phyloP scores from a whole-genome alignment of 2,329 filamentous ascomycete species.

The Sarocladiaceae sp. region DNA sequence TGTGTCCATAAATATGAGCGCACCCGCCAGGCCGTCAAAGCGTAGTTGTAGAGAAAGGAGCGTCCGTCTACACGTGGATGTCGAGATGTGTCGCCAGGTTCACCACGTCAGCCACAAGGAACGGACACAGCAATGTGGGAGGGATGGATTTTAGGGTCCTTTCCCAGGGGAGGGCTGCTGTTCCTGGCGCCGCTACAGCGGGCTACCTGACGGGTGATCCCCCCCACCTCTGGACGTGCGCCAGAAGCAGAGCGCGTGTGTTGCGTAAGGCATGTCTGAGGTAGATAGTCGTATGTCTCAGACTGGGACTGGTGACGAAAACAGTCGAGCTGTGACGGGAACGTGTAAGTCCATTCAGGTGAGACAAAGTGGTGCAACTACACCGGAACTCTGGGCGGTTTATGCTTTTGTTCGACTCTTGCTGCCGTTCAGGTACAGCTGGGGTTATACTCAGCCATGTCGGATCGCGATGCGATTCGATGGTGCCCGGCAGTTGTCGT shows the following conservation, averaged over 20 bases:
- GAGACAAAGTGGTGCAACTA: background rate
- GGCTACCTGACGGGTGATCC: background rate
- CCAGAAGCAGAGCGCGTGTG: background rate
- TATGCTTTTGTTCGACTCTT: background rate
- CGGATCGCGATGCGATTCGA: too few relatives aligned
- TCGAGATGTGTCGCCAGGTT: slow-evolving; percentile 7
- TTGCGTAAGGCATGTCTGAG: background rate
- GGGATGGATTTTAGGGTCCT: slow-evolving; percentile 15
- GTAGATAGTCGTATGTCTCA: background rate
- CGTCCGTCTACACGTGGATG: background rate
- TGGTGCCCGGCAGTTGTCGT: too few relatives aligned
- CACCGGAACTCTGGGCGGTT: background rate
- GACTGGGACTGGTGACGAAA: background rate
- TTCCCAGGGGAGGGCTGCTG: background rate
- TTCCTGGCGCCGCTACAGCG: background rate
- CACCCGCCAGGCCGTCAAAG: background rate
- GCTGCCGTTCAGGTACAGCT: background rate
- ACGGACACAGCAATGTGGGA: background rate
- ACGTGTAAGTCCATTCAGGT: background rate
- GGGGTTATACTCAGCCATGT: background rate
- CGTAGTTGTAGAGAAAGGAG: slow-evolving; percentile 15
- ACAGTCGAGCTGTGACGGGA: background rate
- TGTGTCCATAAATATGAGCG: background rate
- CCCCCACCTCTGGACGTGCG: background rate
- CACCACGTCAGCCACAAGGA: slow-evolving; percentile 20